phyloP scores from a whole-genome alignment of 305 asterid species.

The Solanum hybrid region DNA sequence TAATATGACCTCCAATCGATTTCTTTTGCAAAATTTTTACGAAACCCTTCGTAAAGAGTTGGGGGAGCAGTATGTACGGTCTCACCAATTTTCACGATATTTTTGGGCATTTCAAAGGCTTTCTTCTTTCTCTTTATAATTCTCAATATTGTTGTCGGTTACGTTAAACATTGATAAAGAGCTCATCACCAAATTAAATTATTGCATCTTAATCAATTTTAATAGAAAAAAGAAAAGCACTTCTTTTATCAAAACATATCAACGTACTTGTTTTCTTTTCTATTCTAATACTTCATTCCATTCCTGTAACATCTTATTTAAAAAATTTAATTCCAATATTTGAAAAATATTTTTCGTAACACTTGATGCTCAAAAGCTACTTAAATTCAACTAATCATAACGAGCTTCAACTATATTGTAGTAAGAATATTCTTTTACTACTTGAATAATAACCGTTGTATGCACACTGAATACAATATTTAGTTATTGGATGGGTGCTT shows the following conservation, averaged over 20 bases:
- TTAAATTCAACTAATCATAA: not conserved
- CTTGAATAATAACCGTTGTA: not conserved
- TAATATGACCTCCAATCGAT: too few relatives aligned
- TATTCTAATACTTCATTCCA: not conserved
- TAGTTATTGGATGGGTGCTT: too few relatives aligned
- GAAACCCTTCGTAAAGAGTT: too few relatives aligned
- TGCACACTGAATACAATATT: not conserved
- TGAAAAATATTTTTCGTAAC: not conserved
- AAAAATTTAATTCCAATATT: not conserved
- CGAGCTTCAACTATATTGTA: not conserved
- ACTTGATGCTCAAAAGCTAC: not conserved
- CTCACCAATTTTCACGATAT: not conserved
- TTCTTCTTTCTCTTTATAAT: not conserved
- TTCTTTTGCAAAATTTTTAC: too few relatives aligned
- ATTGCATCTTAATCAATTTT: not conserved
- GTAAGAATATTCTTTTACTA: not conserved
- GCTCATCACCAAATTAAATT: not conserved
- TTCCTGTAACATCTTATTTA: not conserved
- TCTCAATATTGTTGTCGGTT: not conserved
- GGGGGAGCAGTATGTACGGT: too few relatives aligned
- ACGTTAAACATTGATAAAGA: not conserved
- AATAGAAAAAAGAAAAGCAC: not conserved
- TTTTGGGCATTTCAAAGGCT: not conserved
- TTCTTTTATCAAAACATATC: not conserved
- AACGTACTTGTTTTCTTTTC: not conserved